These are phyloP conservation scores for Syzygium syzygioides DNA, from an alignment of 441 rosid species.

Conservation along the genomic window DNA sequence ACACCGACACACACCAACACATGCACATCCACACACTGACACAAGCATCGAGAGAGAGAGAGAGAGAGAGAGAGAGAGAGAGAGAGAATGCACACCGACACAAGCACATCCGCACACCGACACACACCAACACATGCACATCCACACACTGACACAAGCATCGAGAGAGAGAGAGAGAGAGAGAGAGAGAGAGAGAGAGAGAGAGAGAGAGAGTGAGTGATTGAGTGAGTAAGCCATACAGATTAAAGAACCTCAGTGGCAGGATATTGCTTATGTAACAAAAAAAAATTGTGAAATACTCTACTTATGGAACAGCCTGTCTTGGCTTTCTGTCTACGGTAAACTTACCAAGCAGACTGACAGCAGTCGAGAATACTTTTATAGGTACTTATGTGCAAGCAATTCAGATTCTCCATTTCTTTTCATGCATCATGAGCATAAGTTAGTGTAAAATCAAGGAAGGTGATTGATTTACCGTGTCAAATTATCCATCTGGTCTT, in stretches of 20 bases:
- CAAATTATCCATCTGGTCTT: not conserved
- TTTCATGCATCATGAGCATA: not conserved
- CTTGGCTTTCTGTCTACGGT: not conserved
- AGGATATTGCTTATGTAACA: not conserved
- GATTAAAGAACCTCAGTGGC: not conserved
- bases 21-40: too few relatives aligned
- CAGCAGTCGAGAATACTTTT: not conserved
- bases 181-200: too few relatives aligned
- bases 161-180: not conserved
- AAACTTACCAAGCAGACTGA: not conserved
- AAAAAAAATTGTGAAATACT: not conserved
- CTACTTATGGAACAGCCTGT: not conserved
- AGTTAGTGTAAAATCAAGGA: not conserved
- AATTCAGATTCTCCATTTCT: not conserved
- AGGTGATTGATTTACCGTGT: not conserved
- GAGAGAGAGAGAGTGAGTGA: not conserved
- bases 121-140: not conserved
- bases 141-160: not conserved
- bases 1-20: too few relatives aligned
- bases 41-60: too few relatives aligned
- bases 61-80: too few relatives aligned
- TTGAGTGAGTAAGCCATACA: not conserved
- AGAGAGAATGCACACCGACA: too few relatives aligned
- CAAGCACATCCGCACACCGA: not conserved
- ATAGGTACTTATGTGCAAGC: not conserved